These are phyloP conservation scores for Bipolaris oryzae DNA, from an alignment of 2,329 filamentous ascomycete genomes.

Conservation along the genomic window DNA sequence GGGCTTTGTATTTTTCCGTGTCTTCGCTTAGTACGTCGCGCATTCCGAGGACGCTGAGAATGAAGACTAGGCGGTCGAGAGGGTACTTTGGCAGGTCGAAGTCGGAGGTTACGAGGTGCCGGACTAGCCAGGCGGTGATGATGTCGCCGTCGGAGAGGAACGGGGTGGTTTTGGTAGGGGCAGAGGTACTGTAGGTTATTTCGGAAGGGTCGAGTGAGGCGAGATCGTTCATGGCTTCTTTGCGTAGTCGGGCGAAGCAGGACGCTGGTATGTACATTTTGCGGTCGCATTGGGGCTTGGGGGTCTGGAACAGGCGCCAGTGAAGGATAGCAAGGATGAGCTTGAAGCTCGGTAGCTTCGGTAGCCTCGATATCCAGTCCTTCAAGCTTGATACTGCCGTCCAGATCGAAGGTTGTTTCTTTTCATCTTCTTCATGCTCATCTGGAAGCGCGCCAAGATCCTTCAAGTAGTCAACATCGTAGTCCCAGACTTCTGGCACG, in stretches of 20 bases:
- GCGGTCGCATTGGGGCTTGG: constrained; percentile 3
- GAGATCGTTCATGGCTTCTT: constrained; percentile 1
- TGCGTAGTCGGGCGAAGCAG: constrained; percentile 18
- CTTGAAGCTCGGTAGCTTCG: constrained; percentile 9
- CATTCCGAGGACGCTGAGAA: constrained; percentile 36
- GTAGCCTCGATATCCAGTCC: constrained; percentile 4
- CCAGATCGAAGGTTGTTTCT: constrained; percentile 11
- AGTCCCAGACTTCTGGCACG: constrained; percentile 23
- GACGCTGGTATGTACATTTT: constrained; percentile 22
- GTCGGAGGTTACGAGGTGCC: constrained; percentile 15
- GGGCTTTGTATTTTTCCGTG: constrained; percentile 8
- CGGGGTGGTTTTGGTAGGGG: constrained; percentile 16
- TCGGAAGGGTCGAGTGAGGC: constrained; percentile 7
- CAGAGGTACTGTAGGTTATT: constrained; percentile 2
- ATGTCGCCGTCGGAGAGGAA: constrained; percentile 32
- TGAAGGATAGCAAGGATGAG: constrained; percentile 22
- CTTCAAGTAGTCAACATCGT: constrained; percentile 28
- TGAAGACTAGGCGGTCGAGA: constrained; percentile 18
- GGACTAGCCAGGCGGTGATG: constrained; percentile 21
- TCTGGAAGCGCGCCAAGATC: constrained; percentile 13
- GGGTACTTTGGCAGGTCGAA: constrained; percentile 6
- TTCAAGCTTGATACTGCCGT: background rate
- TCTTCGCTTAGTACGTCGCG: constrained; percentile 22
- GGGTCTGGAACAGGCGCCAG: constrained; percentile 15
- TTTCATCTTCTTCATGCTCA: constrained; percentile 15